Base-by-base conservation (phyloP, 1,284 basidiomycete genomes). In the Bothia castanella region DNA sequence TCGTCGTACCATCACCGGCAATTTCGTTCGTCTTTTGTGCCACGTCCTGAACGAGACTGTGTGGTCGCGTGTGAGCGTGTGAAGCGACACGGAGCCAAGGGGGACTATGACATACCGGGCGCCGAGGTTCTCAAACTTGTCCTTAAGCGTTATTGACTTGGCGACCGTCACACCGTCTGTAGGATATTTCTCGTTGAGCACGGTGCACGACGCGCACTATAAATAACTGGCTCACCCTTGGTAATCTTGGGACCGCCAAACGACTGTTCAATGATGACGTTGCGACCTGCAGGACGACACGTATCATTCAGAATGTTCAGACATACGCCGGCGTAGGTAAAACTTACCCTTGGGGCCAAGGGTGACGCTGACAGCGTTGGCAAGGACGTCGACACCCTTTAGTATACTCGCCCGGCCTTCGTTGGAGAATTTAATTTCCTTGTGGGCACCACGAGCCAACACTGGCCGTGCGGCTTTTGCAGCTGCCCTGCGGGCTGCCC, bases 121-220 rank as follows among this genome's bases (percentile, higher is more conserved):
- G 71, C 96, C 94, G 53, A 98, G 87, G 79, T 98, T 98, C 80
- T 99, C 93, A 64, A 98, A 97, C 76, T 95, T 97, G 85, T 98
- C 94, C 75, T 98, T 87, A 66, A 98, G 82, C 12, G 85, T 79
- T 66, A 98, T 95, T 21, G 93, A 78, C 78, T 97, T 97, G 55
- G 96, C 96, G 38, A 99, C 96, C 36, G 95, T 97, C 25, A 98
- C 96, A 85, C 96, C 96, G 70, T 98, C 94, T 89, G 54, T 3
- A 14, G 2, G 6, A 4, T 8, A n/a, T 9, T 16, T 39, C 41
- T 49, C 23, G 35, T 44, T 47, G 23, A 55, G 31, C 12, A 38
- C 9, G 5, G 10, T 2, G 5, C 31, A 21, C 39, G n/a, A 44
- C 27, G 11, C 7, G 3, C 11, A 8, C 9, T 10, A 10, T 19